Conservation (phyloP, 371 early-diverging fungal genomes). For the Mucor circinelloides region DNA sequence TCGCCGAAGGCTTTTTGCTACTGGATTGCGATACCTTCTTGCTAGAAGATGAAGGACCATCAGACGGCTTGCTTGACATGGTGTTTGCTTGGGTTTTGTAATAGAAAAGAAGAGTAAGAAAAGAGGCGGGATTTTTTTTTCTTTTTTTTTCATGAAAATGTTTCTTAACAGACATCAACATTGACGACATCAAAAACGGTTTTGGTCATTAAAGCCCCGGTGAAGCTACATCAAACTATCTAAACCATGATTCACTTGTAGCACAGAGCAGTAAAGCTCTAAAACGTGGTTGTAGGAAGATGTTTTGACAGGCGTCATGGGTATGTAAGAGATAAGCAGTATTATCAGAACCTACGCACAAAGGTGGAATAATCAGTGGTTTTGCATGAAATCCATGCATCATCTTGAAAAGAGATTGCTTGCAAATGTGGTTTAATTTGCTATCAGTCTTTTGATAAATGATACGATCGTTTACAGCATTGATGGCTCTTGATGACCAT, state of each 20-base stretch:
- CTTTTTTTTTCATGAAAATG: background rate
- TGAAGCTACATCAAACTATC: background rate
- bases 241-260: background rate
- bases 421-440: too few species aligned
- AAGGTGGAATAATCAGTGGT: too few species aligned
- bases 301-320: too few species aligned
- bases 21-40: constrained; percentile 2
- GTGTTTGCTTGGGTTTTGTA: background rate
- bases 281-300: background rate
- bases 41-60: constrained; percentile 8
- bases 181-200: background rate
- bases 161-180: background rate
- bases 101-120: constrained; percentile 1
- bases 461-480: too few species aligned
- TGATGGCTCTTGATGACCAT: too few species aligned
- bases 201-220: background rate
- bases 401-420: too few species aligned
- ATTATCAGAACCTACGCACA: too few species aligned
- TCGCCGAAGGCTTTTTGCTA: constrained; percentile 30
- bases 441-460: too few species aligned
- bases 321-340: too few species aligned
- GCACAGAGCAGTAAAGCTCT: background rate
- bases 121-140: constrained; percentile 4
- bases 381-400: too few species aligned
- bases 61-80: constrained; percentile 21